Conservation (phyloP, 345 rosid genomes). For the Salix suchowensis region DNA sequence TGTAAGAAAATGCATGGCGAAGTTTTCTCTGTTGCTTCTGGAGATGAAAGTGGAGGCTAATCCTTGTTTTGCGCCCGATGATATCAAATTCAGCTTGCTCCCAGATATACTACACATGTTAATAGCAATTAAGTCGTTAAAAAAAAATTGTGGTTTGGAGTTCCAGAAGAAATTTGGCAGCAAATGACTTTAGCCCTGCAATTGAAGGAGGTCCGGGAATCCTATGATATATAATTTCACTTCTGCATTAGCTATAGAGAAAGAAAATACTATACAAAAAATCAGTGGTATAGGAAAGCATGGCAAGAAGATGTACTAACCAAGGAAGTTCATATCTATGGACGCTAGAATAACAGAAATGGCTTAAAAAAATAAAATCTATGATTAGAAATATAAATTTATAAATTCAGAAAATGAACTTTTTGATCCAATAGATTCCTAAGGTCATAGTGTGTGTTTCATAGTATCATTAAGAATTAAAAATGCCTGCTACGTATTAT, state of each 20-base stretch:
- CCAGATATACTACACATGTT: conserved; percentile 62
- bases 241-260: not conserved
- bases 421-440: not conserved
- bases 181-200: not conserved
- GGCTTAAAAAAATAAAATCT: no score
- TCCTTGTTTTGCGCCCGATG: conserved; percentile 68
- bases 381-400: not conserved
- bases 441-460: not conserved
- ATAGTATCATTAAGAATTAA: not conserved
- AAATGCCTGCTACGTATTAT: not conserved
- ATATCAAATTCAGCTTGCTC: conserved; percentile 89
- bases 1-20: conserved; percentile 79
- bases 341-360: no score
- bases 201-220: not conserved
- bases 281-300: no score
- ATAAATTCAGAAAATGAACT: not conserved
- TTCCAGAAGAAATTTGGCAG: not conserved
- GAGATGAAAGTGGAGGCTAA: conserved; percentile 80
- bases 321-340: no score
- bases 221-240: not conserved
- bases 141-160: not conserved
- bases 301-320: no score
- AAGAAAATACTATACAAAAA: no score
- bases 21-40: conserved; percentile 70
- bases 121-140: not conserved